Conservation (phyloP, 805 yeast species). For the Suhomyces xylopsoci region DNA sequence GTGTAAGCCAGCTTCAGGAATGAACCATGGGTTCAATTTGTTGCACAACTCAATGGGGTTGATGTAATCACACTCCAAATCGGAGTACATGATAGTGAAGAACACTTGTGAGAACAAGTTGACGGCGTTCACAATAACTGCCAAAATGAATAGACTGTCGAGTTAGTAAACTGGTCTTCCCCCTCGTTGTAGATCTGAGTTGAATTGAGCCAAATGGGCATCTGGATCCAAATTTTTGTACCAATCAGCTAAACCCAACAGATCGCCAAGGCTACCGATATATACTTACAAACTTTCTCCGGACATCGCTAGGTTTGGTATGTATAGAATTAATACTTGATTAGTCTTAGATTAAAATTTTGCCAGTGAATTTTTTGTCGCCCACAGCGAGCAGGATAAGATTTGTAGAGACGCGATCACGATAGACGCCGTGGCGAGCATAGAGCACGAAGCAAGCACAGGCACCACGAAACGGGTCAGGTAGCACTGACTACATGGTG, state of each 20-base stretch:
- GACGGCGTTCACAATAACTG: conserved; percentile 81
- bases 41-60: conserved; percentile 96
- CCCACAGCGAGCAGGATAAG: not conserved
- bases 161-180: conserved; percentile 1
- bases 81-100: conserved; percentile 93
- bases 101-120: conserved; percentile 90
- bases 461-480: not conserved
- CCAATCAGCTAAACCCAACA: not conserved
- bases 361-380: conserved; percentile 1
- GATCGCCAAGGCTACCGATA: not conserved
- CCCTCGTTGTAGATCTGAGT: not conserved
- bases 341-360: not conserved
- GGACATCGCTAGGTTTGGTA: conserved; percentile 14
- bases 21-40: conserved; percentile 80
- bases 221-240: not conserved
- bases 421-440: not conserved
- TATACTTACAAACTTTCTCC: conserved; percentile 29
- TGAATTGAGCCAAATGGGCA: not conserved
- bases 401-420: not conserved
- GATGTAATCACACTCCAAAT: conserved; percentile 92
- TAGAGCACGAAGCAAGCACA: not conserved
- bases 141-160: conserved; percentile 60
- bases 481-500: not conserved
- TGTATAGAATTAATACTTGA: not conserved
- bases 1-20: conserved; percentile 88